Evolutionary conservation across 495 filamentous ascomycete genomes (phyloP).

Genomic region (Chaetomium tenue): DNA sequence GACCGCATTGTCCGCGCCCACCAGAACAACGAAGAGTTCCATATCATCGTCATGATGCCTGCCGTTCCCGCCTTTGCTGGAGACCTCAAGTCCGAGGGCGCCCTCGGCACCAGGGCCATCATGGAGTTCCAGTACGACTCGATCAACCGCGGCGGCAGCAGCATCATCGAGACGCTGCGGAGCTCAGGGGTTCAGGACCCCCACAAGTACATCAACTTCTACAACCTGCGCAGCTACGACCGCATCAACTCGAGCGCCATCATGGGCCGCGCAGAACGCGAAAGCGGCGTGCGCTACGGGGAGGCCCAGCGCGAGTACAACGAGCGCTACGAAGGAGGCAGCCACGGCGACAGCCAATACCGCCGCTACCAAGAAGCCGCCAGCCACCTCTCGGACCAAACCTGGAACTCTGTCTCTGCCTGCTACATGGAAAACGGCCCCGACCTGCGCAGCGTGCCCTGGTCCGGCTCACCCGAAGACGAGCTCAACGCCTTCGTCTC

Average conservation of each 20-base stretch:
- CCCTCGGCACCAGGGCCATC: conserved; percentile 84
- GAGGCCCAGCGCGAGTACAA: conserved; percentile 67
- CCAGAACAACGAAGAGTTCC: conserved; percentile 68
- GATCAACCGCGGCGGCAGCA: conserved; percentile 82
- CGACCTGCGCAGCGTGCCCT: conserved; percentile 75
- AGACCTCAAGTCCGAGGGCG: conserved; percentile 74
- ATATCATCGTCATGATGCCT: conserved; percentile 83
- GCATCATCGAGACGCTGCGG: conserved; percentile 76
- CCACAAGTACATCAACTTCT: conserved; percentile 86
- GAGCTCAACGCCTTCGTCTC: conserved; percentile 89
- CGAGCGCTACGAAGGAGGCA: conserved; percentile 44
- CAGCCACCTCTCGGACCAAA: conserved; percentile 47
- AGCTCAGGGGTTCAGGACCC: conserved; percentile 66
- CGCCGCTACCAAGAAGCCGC: conserved; percentile 68
- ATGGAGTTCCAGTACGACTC: conserved; percentile 84
- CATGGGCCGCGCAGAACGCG: conserved; percentile 62
- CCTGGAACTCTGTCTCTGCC: conserved; percentile 73
- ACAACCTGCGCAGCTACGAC: conserved; percentile 92
- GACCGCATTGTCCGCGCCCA: conserved; percentile 82
- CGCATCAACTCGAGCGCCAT: conserved; percentile 72
- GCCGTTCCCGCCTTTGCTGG: conserved; percentile 89
- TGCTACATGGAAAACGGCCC: conserved; percentile 83
- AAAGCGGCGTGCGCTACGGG: conserved; percentile 72
- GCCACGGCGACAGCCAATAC: conserved; percentile 45
- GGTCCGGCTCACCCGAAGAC: conserved; percentile 67